A percentile compares a stretch with the other conserved stretches of the same genome.
Evolutionary conservation across 805 yeast species (phyloP).

Genomic region (Candida xiaguanensis): DNA sequence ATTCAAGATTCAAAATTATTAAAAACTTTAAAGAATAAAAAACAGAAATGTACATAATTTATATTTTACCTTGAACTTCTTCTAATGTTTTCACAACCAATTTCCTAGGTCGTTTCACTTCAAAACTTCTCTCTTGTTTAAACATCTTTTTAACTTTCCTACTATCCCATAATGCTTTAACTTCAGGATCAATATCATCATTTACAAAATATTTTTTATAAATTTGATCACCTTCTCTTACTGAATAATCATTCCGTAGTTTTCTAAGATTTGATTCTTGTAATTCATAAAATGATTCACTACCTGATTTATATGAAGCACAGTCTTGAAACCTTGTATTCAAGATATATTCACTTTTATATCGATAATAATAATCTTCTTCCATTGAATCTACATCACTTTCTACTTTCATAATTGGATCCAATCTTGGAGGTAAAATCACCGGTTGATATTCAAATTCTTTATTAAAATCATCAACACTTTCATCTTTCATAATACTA

Average conservation of each 20-base stretch:
- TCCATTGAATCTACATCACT: slow-evolving; percentile 11
- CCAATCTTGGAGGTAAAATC: slow-evolving; percentile 3
- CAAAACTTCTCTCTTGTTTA: slow-evolving; percentile 21
- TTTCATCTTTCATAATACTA: slow-evolving; percentile 7
- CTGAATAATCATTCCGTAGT: slow-evolving; percentile 46
- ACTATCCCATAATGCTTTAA: slow-evolving; percentile 49
- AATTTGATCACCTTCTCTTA: slow-evolving; percentile 58
- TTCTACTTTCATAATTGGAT: slow-evolving; percentile 2
- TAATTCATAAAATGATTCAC: slow-evolving; percentile 1
- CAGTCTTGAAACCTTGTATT: slow-evolving; percentile 1
- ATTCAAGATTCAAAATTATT: slow-evolving; percentile 60
- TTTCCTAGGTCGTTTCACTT: slow-evolving; percentile 33
- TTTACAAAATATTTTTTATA: slow-evolving; percentile 38
- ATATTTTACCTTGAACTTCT: slow-evolving; percentile 1
- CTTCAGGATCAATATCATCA: slow-evolving; percentile 48
- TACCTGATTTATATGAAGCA: neutral
- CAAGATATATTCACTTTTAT: slow-evolving; percentile 12
- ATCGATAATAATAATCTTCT: slow-evolving; percentile 13
- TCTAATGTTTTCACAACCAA: slow-evolving; percentile 23
- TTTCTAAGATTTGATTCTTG: slow-evolving; percentile 13
- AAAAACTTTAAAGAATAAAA: slow-evolving; percentile 50
- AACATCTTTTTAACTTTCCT: neutral
- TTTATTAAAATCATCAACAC: slow-evolving; percentile 18
- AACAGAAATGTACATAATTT: neutral
- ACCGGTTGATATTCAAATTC: slow-evolving; percentile 26